Percentiles rank a stretch among this genome's conserved stretches.
phyloP scores from a whole-genome alignment of 1,139 yeast genomes.

The Lizanozyma gosingica region DNA sequence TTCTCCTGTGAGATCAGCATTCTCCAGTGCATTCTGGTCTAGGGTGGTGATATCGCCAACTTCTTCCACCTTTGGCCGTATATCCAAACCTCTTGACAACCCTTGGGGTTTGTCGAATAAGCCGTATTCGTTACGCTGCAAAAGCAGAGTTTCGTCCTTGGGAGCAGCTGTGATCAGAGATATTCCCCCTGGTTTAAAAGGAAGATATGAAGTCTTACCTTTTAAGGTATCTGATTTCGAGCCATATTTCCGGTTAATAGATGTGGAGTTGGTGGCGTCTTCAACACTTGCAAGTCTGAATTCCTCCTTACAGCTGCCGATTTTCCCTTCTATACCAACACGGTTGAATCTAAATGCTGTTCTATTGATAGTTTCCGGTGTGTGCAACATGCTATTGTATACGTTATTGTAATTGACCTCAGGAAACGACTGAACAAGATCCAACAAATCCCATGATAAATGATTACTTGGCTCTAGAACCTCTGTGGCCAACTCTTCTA shows the following conservation, averaged over 20 bases:
- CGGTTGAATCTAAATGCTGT: constrained; percentile 57
- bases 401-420: constrained; percentile 21
- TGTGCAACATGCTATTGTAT: constrained; percentile 34
- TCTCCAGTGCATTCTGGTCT: constrained; percentile 3
- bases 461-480: constrained; percentile 42
- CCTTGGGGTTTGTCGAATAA: constrained; percentile 82
- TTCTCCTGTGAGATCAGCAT: constrained; percentile 7
- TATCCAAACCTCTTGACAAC: constrained; percentile 56
- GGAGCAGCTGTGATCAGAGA: constrained; percentile 24
- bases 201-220: constrained; percentile 71
- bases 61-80: constrained; percentile 11
- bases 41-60: constrained; percentile 2
- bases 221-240: constrained; percentile 52
- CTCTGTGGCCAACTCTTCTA: constrained; percentile 15
- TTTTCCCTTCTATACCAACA: constrained; percentile 65
- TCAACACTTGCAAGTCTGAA: constrained; percentile 35
- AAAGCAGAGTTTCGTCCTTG: constrained; percentile 25
- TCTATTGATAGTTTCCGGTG: constrained; percentile 47
- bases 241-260: constrained; percentile 61
- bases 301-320: constrained; percentile 56
- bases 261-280: constrained; percentile 58
- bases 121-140: constrained; percentile 68
- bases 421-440: constrained; percentile 41
- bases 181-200: constrained; percentile 92
- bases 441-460: constrained; percentile 52